Evolutionary conservation across 495 filamentous ascomycete species (phyloP), one percentile per base, ranked within the genome.

Genomic region (Platismatia glauca): DNA sequence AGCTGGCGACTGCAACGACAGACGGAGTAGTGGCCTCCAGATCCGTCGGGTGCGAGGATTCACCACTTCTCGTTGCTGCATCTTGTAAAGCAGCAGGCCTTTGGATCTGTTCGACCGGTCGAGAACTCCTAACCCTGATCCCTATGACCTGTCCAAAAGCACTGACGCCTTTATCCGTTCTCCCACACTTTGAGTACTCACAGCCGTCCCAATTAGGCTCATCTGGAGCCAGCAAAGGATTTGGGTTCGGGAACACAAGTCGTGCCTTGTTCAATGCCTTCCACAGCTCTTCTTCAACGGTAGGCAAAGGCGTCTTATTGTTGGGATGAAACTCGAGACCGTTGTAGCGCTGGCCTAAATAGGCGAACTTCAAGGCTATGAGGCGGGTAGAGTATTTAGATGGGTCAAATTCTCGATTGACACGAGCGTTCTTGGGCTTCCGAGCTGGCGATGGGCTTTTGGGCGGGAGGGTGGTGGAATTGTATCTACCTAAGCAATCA

Each of bases 81-180:
- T 48, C 20, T 27, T 57, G 57, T 13, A 35, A 57, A 12, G 38
- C 44, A 3, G 11, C 24, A 7, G 38, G 11, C n/a, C n/a, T 33
- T 4, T 31, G 52, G 24, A 7, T 7, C 56, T 41, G 63, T 55
- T 41, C 67, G 62, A 80, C 57, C 9, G 89, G 90, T 60, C 84
- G 75, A 59, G 86, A 86, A 74, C 90, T 95, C 68, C 94, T 82
- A 29, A 98, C 84, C 56, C 87, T 76, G 44, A 97, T 73, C 8
- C 82, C 85, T 72, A 97, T 84, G 59, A 98, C 94, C 76, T 98
- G 94, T 7, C 94, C 95, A 78, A 97, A 98, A 8, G 94, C 91
- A 76, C 90, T 96, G 35, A 98, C 94, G 29, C 94, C 94, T 60
- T 82, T 81, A 71, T 98, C 94, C 20, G 94, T 98, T 59, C 94